Evolutionary conservation across 106 monocot species (phyloP).

Genomic region (Dendrobium officinale): DNA sequence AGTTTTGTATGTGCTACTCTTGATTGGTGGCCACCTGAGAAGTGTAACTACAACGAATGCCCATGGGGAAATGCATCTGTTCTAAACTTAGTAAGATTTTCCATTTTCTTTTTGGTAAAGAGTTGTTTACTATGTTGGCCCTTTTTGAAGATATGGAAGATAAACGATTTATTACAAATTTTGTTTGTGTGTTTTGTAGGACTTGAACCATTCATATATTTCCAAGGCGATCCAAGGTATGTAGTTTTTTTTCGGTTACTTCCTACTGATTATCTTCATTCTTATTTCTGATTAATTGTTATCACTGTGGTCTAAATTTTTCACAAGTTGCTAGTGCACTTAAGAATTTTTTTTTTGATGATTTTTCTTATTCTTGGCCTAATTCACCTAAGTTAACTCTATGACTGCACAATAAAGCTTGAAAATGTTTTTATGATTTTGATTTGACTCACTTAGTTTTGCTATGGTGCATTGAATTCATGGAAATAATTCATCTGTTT

Average conservation of each 20-base stretch:
- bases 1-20: conserved; percentile 82
- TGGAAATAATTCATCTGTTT: neutral
- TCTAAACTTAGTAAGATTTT: conserved; percentile 52
- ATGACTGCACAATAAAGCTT: neutral
- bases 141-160: neutral
- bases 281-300: neutral
- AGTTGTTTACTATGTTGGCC: neutral
- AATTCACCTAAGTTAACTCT: neutral
- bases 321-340: neutral
- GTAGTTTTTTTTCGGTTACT: neutral
- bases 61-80: conserved; percentile 85
- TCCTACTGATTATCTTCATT: neutral
- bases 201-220: conserved; percentile 2
- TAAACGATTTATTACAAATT: neutral
- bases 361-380: neutral
- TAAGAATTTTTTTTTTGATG: neutral
- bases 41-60: conserved; percentile 84
- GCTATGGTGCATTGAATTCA: conserved; percentile 6
- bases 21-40: conserved; percentile 97
- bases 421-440: neutral
- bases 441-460: conserved; percentile 8
- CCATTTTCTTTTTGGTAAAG: neutral
- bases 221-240: conserved; percentile 9
- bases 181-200: neutral
- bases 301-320: neutral